These are phyloP conservation scores for Gossypium laxum DNA, from an alignment of 441 rosid species.

Conservation along the genomic window DNA sequence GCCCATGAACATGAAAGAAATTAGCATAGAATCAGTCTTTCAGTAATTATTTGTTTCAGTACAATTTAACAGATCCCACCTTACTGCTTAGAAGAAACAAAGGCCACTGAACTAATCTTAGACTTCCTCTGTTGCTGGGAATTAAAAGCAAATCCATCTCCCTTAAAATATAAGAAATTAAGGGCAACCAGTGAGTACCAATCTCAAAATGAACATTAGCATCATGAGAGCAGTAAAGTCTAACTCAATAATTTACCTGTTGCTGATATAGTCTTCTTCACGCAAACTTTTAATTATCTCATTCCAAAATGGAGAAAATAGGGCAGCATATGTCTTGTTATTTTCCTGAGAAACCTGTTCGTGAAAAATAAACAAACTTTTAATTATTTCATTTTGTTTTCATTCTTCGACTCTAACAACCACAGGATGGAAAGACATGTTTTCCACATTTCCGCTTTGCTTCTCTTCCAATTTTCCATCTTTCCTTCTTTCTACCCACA, in stretches of 20 bases:
- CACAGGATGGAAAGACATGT: neutral
- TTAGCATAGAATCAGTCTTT: constrained; percentile 12
- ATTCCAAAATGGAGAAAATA: constrained; percentile 98
- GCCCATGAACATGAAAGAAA: constrained; percentile 15
- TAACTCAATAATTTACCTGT: constrained; percentile 43
- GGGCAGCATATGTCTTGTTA: constrained; percentile 75
- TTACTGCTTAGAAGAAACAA: constrained; percentile 96
- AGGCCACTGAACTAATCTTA: constrained; percentile 96
- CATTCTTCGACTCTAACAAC: neutral
- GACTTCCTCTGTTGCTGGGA: constrained; percentile 92
- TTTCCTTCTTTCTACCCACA: neutral
- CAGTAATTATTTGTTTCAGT: neutral
- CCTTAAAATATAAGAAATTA: constrained; percentile 36
- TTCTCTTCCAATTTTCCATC: neutral
- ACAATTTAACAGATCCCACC: constrained; percentile 37
- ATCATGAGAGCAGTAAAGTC: constrained; percentile 16
- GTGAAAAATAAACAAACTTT: constrained; percentile 12
- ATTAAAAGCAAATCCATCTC: constrained; percentile 92
- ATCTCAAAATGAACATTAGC: constrained; percentile 5
- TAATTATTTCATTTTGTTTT: neutral
- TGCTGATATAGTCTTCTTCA: constrained; percentile 91
- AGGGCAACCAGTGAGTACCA: neutral
- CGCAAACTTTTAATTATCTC: constrained; percentile 93
- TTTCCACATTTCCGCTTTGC: neutral
- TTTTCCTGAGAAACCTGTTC: constrained; percentile 57